Conservation (phyloP, 805 yeast species). For the Ogataea trehaloabstinens region DNA sequence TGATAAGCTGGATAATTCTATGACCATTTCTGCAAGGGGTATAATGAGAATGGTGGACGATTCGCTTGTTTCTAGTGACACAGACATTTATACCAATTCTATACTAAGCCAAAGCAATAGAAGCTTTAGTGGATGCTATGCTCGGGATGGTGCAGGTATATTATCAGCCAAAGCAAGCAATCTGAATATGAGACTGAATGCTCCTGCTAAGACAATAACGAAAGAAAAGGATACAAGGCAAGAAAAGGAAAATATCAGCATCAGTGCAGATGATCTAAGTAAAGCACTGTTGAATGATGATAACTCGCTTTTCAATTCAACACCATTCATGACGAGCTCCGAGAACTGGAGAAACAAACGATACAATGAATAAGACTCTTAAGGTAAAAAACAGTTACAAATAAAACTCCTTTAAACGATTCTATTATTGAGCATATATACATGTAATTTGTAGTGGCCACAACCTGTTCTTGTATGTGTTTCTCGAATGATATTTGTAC, state of each 20-base stretch:
- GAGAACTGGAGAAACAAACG: constrained; percentile 2
- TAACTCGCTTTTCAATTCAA: constrained; percentile 6
- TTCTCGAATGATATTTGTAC: too few relatives aligned
- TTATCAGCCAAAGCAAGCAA: constrained; percentile 5
- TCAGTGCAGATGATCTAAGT: constrained; percentile 31
- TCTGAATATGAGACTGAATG: constrained; percentile 5
- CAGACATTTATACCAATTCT: constrained; percentile 27
- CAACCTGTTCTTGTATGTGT: too few relatives aligned
- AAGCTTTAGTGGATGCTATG: constrained; percentile 2
- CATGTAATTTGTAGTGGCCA: neutral
- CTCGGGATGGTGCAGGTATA: too few relatives aligned
- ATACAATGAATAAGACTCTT: neutral
- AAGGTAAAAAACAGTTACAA: too few relatives aligned
- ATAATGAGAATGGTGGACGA: constrained; percentile 39
- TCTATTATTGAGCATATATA: too few relatives aligned
- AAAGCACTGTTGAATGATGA: constrained; percentile 25
- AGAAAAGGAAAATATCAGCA: constrained; percentile 20
- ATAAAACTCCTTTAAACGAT: neutral
- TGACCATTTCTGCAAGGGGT: constrained; percentile 36
- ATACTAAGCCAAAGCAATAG: constrained; percentile 6
- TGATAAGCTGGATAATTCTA: constrained; percentile 34
- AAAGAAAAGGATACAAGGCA: constrained; percentile 1
- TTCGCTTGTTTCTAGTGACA: constrained; percentile 36
- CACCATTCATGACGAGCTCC: constrained; percentile 1
- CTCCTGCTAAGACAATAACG: neutral